phyloP scores from a whole-genome alignment of 306 rosid species.

The Prunus mongolica region DNA sequence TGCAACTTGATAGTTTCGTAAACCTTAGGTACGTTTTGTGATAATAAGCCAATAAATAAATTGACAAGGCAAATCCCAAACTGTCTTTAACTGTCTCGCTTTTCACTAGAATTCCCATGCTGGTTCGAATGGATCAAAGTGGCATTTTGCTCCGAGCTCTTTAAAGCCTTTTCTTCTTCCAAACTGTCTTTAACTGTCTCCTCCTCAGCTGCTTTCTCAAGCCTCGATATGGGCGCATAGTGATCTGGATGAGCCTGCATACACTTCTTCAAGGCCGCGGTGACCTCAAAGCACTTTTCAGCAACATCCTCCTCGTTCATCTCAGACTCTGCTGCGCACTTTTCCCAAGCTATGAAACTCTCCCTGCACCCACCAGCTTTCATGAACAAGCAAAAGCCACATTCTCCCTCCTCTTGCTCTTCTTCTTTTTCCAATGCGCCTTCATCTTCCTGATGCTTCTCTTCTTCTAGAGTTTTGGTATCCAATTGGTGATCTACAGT shows the following conservation, averaged over 20 bases:
- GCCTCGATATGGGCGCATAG: slow-evolving; percentile 59
- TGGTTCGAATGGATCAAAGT: neutral
- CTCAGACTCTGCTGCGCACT: slow-evolving; percentile 59
- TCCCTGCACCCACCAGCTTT: slow-evolving; percentile 78
- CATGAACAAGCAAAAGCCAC: slow-evolving; percentile 80
- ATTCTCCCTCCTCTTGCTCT: neutral
- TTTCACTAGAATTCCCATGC: neutral
- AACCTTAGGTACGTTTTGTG: too few species aligned
- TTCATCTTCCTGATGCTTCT: neutral
- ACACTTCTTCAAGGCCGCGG: slow-evolving; percentile 48
- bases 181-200: neutral
- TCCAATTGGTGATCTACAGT: neutral
- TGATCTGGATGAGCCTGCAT: slow-evolving; percentile 69
- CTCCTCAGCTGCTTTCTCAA: slow-evolving; percentile 40
- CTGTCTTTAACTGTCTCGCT: neutral
- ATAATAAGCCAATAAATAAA: too few species aligned
- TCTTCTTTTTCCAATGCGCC: neutral
- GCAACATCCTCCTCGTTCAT: slow-evolving; percentile 51
- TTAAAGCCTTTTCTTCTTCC: neutral
- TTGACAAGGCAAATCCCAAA: neutral
- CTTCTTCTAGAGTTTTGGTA: neutral
- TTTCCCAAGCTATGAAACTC: slow-evolving; percentile 55
- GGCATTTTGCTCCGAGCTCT: neutral
- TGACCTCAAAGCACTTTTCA: slow-evolving; percentile 61
- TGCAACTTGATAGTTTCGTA: too few species aligned